Base-by-base conservation (phyloP, 768 basidiomycete species). In the button mushroom (Agaricus bisporus) region DNA sequence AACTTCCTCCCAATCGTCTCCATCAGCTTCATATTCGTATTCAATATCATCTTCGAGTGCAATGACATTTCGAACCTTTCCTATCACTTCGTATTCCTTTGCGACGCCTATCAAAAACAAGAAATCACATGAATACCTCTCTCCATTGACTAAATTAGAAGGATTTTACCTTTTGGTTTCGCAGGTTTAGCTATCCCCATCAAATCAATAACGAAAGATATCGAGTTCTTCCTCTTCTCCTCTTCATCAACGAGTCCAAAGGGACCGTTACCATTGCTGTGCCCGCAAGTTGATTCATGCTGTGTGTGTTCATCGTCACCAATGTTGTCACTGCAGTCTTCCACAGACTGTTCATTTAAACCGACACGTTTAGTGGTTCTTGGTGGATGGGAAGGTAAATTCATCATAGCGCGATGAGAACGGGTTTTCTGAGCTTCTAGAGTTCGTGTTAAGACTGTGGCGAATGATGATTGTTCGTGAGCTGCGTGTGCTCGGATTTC, bases 111-210 rank as follows among this genome's bases (percentile, higher is more conserved):
- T 47, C n/a, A 4, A 22, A 36, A 36, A 17, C 4, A 18, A 14
- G 18, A 25, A 15, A 20, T 43, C 5, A 42, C 29, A 46, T 44
- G 28, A 29, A 29, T 29, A 22, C 14, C 4, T 25, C n/a, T 7
- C 22, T 18, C 18, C 26, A 15, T 26, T 5, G 18, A 28, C 8
- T 42, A 5, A 14, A 44, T 12, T 17, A 12, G 32, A 20, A 26
- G 14, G 25, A 20, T 45, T 38, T 11, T 32, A 54, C 52, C 52
- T 47, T 47, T 54, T n/a, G 41, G 44, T 36, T 54, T 54, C 5
- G 52, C 52, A 41, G 52, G 52, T 38, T 54, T 54, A 8, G 52
- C 52, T 2, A 54, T 54, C 17, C 44, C 52, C 52, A 54, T 54
- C 44, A 54, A 47, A 25, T 54, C 52, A 47, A 54, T 22, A 7